Percentiles rank a stretch among this genome's conserved stretches.
Evolutionary conservation across 352 stramenopile species (phyloP).

Genomic region (Globisporangium yorkense): DNA sequence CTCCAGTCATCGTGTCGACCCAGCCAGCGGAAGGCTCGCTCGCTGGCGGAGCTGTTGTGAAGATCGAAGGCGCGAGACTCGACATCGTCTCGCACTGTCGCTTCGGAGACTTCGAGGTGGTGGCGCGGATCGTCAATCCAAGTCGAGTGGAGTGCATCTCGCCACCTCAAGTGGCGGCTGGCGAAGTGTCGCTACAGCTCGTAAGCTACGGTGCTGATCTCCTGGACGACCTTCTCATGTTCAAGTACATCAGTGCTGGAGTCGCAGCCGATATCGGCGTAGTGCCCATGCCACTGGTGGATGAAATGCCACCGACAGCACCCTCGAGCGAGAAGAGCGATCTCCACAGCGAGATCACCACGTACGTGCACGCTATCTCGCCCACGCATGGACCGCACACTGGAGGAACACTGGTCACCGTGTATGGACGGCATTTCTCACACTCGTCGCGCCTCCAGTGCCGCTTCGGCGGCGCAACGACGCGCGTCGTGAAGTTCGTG

Average conservation of each 20-base stretch:
- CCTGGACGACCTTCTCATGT: slow-evolving; percentile 24
- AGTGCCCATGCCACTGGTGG: background rate
- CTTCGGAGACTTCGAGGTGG: slow-evolving; percentile 42
- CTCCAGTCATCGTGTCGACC: slow-evolving; percentile 37
- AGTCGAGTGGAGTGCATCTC: slow-evolving; percentile 24
- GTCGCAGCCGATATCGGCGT: background rate
- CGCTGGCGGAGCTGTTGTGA: slow-evolving; percentile 35
- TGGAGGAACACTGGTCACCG: slow-evolving; percentile 77
- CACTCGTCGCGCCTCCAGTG: slow-evolving; percentile 48
- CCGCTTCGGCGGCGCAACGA: slow-evolving; percentile 60
- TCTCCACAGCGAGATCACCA: slow-evolving; percentile 74
- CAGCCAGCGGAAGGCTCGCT: slow-evolving; percentile 21
- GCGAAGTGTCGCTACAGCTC: slow-evolving; percentile 36
- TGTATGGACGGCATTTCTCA: slow-evolving; percentile 83
- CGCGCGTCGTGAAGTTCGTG: slow-evolving; percentile 57
- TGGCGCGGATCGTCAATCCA: slow-evolving; percentile 19
- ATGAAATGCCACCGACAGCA: background rate
- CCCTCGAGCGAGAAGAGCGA: slow-evolving; percentile 55
- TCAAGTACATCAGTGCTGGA: slow-evolving; percentile 31
- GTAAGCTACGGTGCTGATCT: slow-evolving; percentile 34
- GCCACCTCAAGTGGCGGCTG: slow-evolving; percentile 28
- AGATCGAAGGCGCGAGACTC: slow-evolving; percentile 41
- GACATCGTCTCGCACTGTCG: slow-evolving; percentile 57
- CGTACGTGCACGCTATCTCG: slow-evolving; percentile 56
- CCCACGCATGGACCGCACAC: slow-evolving; percentile 65